phyloP scores from a whole-genome alignment of 768 basidiomycete species.

The Tricholoma flavovirens region DNA sequence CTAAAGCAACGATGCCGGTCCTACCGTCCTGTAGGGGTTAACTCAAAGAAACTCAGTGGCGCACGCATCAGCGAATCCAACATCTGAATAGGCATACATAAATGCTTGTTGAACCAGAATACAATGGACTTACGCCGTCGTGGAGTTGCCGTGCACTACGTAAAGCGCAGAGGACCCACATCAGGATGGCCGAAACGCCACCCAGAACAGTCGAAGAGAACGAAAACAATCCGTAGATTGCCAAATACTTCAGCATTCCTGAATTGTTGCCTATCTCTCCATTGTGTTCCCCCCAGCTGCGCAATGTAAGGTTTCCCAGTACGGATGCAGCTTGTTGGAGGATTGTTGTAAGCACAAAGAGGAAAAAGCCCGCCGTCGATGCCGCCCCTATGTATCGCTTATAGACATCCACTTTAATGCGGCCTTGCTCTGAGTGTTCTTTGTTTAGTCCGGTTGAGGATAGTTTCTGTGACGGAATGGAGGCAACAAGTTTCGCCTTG shows the following conservation, averaged over 20 bases:
- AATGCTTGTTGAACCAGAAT: background rate
- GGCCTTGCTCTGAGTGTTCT: slow-evolving; percentile 76
- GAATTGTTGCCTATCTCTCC: slow-evolving; percentile 48
- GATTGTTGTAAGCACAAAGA: slow-evolving; percentile 54
- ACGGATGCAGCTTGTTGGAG: slow-evolving; percentile 58
- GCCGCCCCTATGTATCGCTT: slow-evolving; percentile 72
- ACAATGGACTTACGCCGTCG: slow-evolving; percentile 49
- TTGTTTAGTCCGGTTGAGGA: slow-evolving; percentile 46
- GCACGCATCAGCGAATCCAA: slow-evolving; percentile 73
- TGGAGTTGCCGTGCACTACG: slow-evolving; percentile 72
- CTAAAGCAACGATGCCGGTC: slow-evolving; percentile 8
- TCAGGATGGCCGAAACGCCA: slow-evolving; percentile 51
- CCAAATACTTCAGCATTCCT: slow-evolving; percentile 52
- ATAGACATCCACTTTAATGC: slow-evolving; percentile 76
- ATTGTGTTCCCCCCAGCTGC: slow-evolving; percentile 81
- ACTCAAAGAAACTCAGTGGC: slow-evolving; percentile 85
- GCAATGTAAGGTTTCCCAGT: slow-evolving; percentile 58
- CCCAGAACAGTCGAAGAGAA: slow-evolving; percentile 49
- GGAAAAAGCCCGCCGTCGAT: slow-evolving; percentile 61
- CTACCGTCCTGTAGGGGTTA: slow-evolving; percentile 79
- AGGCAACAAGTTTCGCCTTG: slow-evolving; percentile 45
- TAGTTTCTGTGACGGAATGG: slow-evolving; percentile 32
- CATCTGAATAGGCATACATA: slow-evolving; percentile 44
- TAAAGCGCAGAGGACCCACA: slow-evolving; percentile 76
- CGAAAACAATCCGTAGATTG: slow-evolving; percentile 66